Base-by-base conservation (phyloP, 495 filamentous ascomycete species). In the Xylaria castorea region DNA sequence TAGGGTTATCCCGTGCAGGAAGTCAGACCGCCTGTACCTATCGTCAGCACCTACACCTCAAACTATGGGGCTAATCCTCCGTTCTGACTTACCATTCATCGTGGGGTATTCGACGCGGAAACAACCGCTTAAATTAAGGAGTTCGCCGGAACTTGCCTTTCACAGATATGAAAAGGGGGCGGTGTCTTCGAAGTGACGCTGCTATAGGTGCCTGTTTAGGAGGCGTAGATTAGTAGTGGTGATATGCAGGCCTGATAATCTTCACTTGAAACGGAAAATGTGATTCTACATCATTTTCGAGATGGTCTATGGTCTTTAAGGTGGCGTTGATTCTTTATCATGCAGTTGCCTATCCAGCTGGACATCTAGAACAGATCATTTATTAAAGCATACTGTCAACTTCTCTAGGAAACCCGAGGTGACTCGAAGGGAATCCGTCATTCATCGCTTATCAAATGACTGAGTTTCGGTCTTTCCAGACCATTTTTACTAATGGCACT, bases 281-380 rank as follows among this genome's bases (percentile, higher is more conserved):
- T 67, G 44, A 40, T 48, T 48, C 62, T 34, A 46, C 50, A 18
- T 57, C 36, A 32, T 65, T 27, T 63, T 42, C 11, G 32, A 62
- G 60, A n/a, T 18, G 16, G 30, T 36, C n/a, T n/a, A n/a, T 18
- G 16, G 30, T 36, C n/a, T n/a, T 25, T 14, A 14, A 11, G n/a
- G 38, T 30, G 20, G n/a, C 38, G 5, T 63, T 44, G 16, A 12
- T 27, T 40, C 8, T 63, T 5, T 22, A 61, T 36, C 9, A 6
- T 55, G 12, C 51, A 18, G 53, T 0, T 32, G 16, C 53, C 53
- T 30, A 27, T 57, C 32, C 2, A 32, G 11, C 27, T 32, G 18
- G 14, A 14, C 11, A 30, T 55, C 53, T 25, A 57, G 9, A 5
- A 55, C 12, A 16, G 4, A 27, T 32, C 2, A 30, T 57, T 57